Percentiles rank a stretch among this genome's conserved stretches.
phyloP scores from a whole-genome alignment of 495 filamentous ascomycete genomes.

The Podospora didyma region DNA sequence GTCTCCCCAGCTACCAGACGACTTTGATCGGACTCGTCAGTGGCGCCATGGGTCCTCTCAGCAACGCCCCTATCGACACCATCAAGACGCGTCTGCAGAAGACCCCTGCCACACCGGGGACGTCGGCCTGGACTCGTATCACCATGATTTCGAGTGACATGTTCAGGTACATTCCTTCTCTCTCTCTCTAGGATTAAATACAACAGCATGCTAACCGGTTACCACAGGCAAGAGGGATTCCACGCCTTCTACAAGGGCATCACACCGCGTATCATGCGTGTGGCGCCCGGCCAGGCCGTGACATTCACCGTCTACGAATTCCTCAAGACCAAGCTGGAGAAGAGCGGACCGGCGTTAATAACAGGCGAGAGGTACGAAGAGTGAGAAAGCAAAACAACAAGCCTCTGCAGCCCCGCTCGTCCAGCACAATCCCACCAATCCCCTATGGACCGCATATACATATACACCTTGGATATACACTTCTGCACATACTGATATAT shows the following conservation, averaged over 20 bases:
- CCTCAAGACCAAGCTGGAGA: conserved; percentile 78
- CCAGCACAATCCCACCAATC: neutral
- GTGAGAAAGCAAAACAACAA: no score
- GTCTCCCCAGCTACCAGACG: conserved; percentile 84
- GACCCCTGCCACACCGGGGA: conserved; percentile 75
- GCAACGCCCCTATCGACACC: conserved; percentile 97
- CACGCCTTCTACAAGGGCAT: conserved; percentile 99
- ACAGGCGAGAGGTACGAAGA: conserved; percentile 17
- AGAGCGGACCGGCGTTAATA: conserved; percentile 36
- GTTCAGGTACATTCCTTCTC: conserved; percentile 64
- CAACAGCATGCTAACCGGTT: neutral
- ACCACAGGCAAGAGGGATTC: conserved; percentile 69
- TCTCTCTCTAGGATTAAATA: neutral
- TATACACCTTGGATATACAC: no score
- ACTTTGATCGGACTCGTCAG: conserved; percentile 85
- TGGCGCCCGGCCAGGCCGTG: conserved; percentile 95
- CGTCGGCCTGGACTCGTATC: conserved; percentile 74
- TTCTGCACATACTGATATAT: no score
- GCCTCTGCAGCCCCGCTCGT: neutral
- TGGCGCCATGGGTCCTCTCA: conserved; percentile 91
- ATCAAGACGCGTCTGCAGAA: conserved; percentile 98
- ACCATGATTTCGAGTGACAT: conserved; percentile 77
- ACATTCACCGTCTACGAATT: conserved; percentile 97
- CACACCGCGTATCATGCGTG: conserved; percentile 94
- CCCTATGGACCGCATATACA: no score